Percentiles rank a stretch among this genome's conserved stretches.
Evolutionary conservation across 2,329 filamentous ascomycete species (phyloP).

Genomic region (Tolypocladium pustulatum): DNA sequence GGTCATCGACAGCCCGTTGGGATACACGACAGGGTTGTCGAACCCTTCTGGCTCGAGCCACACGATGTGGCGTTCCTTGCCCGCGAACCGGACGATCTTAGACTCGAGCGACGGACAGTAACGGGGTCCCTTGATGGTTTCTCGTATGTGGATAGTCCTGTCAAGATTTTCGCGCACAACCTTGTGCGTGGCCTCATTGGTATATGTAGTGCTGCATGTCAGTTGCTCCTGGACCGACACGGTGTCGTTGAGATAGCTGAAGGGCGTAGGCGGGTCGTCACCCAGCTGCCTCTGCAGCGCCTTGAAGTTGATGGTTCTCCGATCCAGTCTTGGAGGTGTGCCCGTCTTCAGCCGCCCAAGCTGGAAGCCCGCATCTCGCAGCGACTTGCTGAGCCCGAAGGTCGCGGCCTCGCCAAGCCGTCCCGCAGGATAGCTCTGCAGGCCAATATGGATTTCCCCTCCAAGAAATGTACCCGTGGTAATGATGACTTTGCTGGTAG

Average conservation of each 20-base stretch:
- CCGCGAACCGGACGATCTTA: conserved; percentile 78
- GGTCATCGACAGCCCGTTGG: conserved; percentile 96
- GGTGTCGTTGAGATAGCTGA: conserved; percentile 76
- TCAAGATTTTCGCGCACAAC: conserved; percentile 84
- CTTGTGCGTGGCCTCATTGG: conserved; percentile 71
- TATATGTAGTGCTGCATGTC: conserved; percentile 78
- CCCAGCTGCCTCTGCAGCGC: conserved; percentile 64
- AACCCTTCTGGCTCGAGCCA: conserved; percentile 98
- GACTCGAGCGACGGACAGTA: conserved; percentile 95
- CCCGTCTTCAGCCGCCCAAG: conserved; percentile 90
- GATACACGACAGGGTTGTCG: conserved; percentile 80
- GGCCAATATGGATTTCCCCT: conserved; percentile 91
- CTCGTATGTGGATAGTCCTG: conserved; percentile 91
- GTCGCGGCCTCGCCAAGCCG: conserved; percentile 92
- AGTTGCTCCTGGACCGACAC: conserved; percentile 77
- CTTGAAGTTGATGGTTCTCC: conserved; percentile 69
- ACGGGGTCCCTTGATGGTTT: conserved; percentile 85
- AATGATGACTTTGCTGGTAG: conserved; percentile 75
- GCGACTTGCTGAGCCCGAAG: conserved; percentile 81
- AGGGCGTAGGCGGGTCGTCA: conserved; percentile 78
- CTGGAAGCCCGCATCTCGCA: conserved; percentile 79
- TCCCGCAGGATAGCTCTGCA: conserved; percentile 75
- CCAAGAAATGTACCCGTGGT: conserved; percentile 94
- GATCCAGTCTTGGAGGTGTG: conserved; percentile 79
- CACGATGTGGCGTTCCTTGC: conserved; percentile 75